A percentile compares a stretch with the other conserved stretches of the same genome.
Evolutionary conservation across 495 filamentous ascomycete species (phyloP).

Genomic region (Penicillium desertorum): DNA sequence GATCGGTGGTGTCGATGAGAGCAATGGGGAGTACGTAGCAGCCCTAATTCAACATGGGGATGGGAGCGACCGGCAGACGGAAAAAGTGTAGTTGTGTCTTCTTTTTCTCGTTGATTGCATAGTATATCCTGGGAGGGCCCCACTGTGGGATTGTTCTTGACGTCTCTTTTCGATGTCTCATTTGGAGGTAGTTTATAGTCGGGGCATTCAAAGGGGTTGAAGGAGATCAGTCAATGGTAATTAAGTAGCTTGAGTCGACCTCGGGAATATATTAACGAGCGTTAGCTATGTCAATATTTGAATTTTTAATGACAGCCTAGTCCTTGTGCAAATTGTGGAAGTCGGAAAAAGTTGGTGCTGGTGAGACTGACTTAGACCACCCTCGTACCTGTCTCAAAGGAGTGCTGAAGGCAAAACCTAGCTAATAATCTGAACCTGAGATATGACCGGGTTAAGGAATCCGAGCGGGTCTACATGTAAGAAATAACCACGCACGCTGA

Average conservation of each 20-base stretch:
- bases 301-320: background rate
- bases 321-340: background rate
- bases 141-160: too few relatives aligned
- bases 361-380: background rate
- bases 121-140: too few relatives aligned
- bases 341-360: background rate
- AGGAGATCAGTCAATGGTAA: too few relatives aligned
- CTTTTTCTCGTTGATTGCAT: too few relatives aligned
- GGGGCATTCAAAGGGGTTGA: background rate
- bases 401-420: too few relatives aligned
- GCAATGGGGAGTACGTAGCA: too few relatives aligned
- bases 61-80: too few relatives aligned
- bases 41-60: too few relatives aligned
- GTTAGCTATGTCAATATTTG: background rate
- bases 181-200: background rate
- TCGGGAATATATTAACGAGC: background rate
- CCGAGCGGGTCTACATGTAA: background rate
- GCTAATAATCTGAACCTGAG: background rate
- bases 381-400: background rate
- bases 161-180: background rate
- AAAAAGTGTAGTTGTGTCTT: too few relatives aligned
- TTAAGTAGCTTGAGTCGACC: background rate
- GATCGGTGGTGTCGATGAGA: too few relatives aligned
- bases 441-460: background rate
- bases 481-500: too few relatives aligned